These are phyloP conservation scores for Beauveria medogensis DNA, from an alignment of 2,329 filamentous ascomycete genomes.

Conservation along the genomic window DNA sequence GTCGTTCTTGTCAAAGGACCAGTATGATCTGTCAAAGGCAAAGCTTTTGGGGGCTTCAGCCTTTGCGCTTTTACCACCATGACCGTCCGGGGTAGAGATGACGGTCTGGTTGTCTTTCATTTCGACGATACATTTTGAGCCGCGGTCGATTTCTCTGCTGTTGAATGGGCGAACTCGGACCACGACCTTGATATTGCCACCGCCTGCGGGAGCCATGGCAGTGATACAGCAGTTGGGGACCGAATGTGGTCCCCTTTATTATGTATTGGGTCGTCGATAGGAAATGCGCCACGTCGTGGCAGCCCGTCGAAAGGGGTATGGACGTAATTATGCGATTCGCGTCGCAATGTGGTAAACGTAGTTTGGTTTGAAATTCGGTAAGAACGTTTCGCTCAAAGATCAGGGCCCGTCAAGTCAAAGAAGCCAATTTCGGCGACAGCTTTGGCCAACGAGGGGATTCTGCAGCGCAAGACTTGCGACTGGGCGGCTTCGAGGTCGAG, in stretches of 20 bases:
- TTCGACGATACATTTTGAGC: constrained; percentile 92
- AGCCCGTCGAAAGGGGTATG: constrained; percentile 4
- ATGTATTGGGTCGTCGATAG: neutral
- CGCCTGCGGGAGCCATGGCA: constrained; percentile 49
- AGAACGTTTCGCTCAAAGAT: neutral
- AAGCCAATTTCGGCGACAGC: neutral
- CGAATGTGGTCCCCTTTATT: constrained; percentile 25
- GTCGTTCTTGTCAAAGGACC: constrained; percentile 85
- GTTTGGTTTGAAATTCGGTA: neutral
- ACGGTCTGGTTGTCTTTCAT: constrained; percentile 94
- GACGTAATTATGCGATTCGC: neutral
- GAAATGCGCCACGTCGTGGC: constrained; percentile 1
- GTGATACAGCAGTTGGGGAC: constrained; percentile 24
- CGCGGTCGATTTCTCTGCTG: constrained; percentile 82
- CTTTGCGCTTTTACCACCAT: constrained; percentile 57
- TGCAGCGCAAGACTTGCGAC: neutral
- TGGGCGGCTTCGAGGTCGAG: neutral
- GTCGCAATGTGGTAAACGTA: neutral
- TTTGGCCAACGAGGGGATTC: neutral
- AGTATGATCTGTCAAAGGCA: constrained; percentile 95
- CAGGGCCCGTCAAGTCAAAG: neutral
- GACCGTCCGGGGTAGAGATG: constrained; percentile 63
- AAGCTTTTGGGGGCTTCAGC: constrained; percentile 73
- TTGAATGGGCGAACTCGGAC: constrained; percentile 96
- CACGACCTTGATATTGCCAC: constrained; percentile 99